Evolutionary conservation across 441 rosid genomes (phyloP).

Genomic region (Croton laevigatus): DNA sequence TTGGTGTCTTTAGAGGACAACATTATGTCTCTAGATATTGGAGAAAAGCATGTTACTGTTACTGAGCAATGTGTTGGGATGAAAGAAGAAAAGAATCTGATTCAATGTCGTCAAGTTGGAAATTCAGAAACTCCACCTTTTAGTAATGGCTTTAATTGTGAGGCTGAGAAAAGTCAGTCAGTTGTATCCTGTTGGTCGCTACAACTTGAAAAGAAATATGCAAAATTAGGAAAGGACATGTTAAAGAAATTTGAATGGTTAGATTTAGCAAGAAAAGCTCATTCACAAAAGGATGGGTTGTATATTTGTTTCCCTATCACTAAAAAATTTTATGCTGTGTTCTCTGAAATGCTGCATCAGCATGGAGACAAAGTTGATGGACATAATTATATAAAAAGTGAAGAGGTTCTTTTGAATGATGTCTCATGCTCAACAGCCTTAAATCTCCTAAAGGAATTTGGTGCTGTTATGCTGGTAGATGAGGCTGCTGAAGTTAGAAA

Average conservation of each 20-base stretch:
- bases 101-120: slow-evolving; percentile 29
- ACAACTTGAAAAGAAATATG: slow-evolving; percentile 59
- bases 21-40: slow-evolving; percentile 9
- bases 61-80: slow-evolving; percentile 25
- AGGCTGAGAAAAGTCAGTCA: slow-evolving; percentile 27
- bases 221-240: slow-evolving; percentile 78
- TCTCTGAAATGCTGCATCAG: slow-evolving; percentile 35
- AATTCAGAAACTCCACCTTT: slow-evolving; percentile 26
- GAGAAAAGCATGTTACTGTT: slow-evolving; percentile 24
- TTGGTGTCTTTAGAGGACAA: slow-evolving; percentile 36
- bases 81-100: slow-evolving; percentile 22
- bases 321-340: slow-evolving; percentile 47
- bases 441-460: slow-evolving; percentile 54
- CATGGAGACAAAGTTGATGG: slow-evolving; percentile 30
- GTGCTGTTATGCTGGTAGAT: slow-evolving; percentile 47
- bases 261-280: slow-evolving; percentile 74
- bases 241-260: slow-evolving; percentile 88
- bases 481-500: slow-evolving; percentile 53
- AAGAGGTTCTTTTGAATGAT: slow-evolving; percentile 37
- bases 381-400: slow-evolving; percentile 27
- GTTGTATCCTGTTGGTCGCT: slow-evolving; percentile 40
- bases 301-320: slow-evolving; percentile 82
- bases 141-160: slow-evolving; percentile 20
- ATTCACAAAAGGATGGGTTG: slow-evolving; percentile 45
- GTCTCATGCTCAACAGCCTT: slow-evolving; percentile 52